Percentiles rank a stretch among this genome's conserved stretches.
Conservation (phyloP, 1,139 yeast species). For the Geotrichum australiense region DNA sequence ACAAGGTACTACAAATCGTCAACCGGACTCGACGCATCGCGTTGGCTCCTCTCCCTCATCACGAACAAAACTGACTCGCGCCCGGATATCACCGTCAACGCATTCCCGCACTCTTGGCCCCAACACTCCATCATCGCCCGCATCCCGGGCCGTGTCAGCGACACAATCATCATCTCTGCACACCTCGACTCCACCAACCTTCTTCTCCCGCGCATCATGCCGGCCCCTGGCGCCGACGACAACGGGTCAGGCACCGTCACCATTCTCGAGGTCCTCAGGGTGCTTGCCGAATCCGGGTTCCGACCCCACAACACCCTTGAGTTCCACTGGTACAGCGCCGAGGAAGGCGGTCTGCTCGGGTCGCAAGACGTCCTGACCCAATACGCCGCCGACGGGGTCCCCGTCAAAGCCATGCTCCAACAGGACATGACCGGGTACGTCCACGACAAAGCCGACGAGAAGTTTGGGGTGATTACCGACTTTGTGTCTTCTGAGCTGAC, state of each 20-base stretch:
- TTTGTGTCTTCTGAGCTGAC: slow-evolving; percentile 24
- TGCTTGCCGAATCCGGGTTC: slow-evolving; percentile 41
- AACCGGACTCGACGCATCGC: slow-evolving; percentile 62
- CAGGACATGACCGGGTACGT: slow-evolving; percentile 95
- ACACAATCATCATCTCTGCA: slow-evolving; percentile 69
- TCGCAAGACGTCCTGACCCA: slow-evolving; percentile 68
- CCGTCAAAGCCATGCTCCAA: slow-evolving; percentile 78
- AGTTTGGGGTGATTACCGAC: slow-evolving; percentile 63
- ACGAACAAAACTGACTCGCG: slow-evolving; percentile 40
- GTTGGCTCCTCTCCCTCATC: slow-evolving; percentile 58
- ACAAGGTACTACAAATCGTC: slow-evolving; percentile 77
- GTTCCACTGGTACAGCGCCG: slow-evolving; percentile 93
- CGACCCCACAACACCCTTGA: slow-evolving; percentile 70
- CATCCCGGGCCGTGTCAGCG: slow-evolving; percentile 38
- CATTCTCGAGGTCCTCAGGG: slow-evolving; percentile 64
- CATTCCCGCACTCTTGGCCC: slow-evolving; percentile 16
- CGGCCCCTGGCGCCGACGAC: slow-evolving; percentile 96
- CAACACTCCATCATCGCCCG: slow-evolving; percentile 37
- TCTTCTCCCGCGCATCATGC: slow-evolving; percentile 55
- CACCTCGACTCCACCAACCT: slow-evolving; percentile 85
- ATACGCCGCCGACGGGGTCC: slow-evolving; percentile 19
- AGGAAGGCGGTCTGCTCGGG: slow-evolving; percentile 88
- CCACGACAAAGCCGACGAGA: slow-evolving; percentile 47
- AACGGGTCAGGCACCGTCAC: slow-evolving; percentile 88
- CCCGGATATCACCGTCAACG: slow-evolving; percentile 6